Percentiles rank a stretch among this genome's conserved stretches.
Evolutionary conservation across 768 basidiomycete genomes (phyloP).

Genomic region (Pilatotrama ljubarskyi): DNA sequence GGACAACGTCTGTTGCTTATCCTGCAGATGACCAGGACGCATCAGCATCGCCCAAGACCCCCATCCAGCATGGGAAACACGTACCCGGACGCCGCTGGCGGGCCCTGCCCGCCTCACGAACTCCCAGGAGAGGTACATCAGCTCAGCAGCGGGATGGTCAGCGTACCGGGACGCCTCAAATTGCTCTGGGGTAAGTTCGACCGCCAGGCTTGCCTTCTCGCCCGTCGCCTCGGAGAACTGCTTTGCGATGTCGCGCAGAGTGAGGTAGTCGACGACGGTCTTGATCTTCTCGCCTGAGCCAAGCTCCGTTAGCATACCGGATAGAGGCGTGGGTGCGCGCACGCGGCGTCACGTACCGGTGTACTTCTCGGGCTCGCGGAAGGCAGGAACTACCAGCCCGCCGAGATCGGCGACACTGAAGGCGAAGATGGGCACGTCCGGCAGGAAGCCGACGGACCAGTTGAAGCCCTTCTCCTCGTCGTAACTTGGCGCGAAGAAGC

Average conservation of each 20-base stretch:
- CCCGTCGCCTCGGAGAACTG: conserved; percentile 15
- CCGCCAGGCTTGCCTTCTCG: conserved; percentile 11
- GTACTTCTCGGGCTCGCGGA: conserved; percentile 14
- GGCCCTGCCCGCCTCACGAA: conserved; percentile 2
- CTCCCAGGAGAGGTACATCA: conserved; percentile 16
- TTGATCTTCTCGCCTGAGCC: conserved; percentile 9
- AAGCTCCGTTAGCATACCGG: background rate
- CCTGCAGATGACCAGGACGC: background rate
- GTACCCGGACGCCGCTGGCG: conserved; percentile 3
- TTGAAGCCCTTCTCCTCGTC: conserved; percentile 14
- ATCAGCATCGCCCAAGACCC: background rate
- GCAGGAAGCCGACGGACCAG: conserved; percentile 9
- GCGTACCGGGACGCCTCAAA: conserved; percentile 8
- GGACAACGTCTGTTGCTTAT: conserved; percentile 9
- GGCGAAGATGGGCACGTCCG: conserved; percentile 9
- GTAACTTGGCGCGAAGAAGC: conserved; percentile 15
- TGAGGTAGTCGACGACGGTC: conserved; percentile 11
- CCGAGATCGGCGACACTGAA: conserved; percentile 11
- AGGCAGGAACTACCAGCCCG: conserved; percentile 10
- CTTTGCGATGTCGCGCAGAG: conserved; percentile 1
- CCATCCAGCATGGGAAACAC: background rate
- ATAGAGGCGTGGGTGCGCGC: background rate
- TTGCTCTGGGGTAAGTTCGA: conserved; percentile 13
- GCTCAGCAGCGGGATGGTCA: conserved; percentile 8
- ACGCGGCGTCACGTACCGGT: background rate